phyloP scores from a whole-genome alignment of 345 rosid genomes.

The Sisymbrium irio region DNA sequence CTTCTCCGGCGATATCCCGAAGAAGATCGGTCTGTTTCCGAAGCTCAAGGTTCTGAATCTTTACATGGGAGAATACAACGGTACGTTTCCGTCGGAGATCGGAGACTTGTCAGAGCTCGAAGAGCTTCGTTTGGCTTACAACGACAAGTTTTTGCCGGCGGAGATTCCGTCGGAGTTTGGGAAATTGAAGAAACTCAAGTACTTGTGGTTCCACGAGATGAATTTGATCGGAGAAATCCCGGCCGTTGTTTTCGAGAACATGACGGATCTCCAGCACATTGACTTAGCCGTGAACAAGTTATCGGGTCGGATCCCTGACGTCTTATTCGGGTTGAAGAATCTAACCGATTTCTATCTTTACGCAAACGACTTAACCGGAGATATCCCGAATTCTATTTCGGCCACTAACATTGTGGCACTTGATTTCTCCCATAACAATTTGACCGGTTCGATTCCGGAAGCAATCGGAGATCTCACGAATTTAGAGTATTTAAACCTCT shows the following conservation, averaged over 20 bases:
- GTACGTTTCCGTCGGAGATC: constrained; percentile 79
- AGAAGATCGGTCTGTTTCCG: constrained; percentile 43
- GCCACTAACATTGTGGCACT: constrained; percentile 40
- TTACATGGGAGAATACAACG: constrained; percentile 49
- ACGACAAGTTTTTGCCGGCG: constrained; percentile 47
- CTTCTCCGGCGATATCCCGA: constrained; percentile 75
- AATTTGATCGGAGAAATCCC: constrained; percentile 74
- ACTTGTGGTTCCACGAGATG: constrained; percentile 42
- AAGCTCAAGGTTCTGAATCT: constrained; percentile 43
- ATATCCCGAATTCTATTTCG: constrained; percentile 45
- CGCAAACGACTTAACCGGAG: constrained; percentile 50
- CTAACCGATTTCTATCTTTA: constrained; percentile 44
- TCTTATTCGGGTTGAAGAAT: constrained; percentile 52
- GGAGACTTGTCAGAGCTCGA: constrained; percentile 63
- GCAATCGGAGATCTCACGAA: constrained; percentile 57
- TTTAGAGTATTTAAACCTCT: constrained; percentile 41
- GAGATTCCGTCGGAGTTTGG: constrained; percentile 64
- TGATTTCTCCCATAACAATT: constrained; percentile 56
- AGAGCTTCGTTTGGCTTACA: constrained; percentile 42
- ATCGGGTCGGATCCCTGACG: constrained; percentile 54
- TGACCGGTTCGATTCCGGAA: constrained; percentile 67
- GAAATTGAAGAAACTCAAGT: constrained; percentile 47
- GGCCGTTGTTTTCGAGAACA: constrained; percentile 39
- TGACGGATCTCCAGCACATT: constrained; percentile 47
- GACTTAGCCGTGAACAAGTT: constrained; percentile 51